Base-by-base conservation (phyloP, 257 asterid species). In the Handroanthus guayacan region DNA sequence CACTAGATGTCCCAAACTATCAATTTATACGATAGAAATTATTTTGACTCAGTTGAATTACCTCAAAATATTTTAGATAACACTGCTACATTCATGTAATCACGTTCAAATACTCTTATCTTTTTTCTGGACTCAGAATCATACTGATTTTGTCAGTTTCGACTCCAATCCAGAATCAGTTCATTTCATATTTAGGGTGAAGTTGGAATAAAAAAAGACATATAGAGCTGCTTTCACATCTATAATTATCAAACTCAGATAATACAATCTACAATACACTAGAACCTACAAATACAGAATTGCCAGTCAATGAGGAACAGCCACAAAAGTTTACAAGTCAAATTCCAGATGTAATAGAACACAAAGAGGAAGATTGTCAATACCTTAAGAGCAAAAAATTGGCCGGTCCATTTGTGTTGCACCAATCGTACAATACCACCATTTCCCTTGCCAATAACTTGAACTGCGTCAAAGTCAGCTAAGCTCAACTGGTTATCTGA, bases 381-480 rank as follows among this genome's bases (percentile, higher is more conserved):
- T 85, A 95, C 99, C 99, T 95, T 95, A 44, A 95, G 89, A 57
- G 98, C 99, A n/a, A 95, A 95, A 83, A 92, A 92, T 71, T 95
- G 99, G 0, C 84, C 94, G 0, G 99, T 92, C 98, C 98, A 92
- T 82, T 95, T 95, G 80, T 95, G 99, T 65, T 92, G 99, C 79
- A 95, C 99, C 89, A 95, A 75, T 31, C 92, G 95, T 67, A 95
- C 99, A 67, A 92, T 87, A 50, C 99, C 99, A 9, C 99, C 98
- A 72, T 86, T 91, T 71, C 99, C 99, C 83, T 95, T 91, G 57
- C 99, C 99, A 62, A 95, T 92, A 78, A 95, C 98, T 91, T 88
- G 86, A 63, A 91, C 89, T 25, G 97, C 96, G 65, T 95, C 99
- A 75, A 95, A 95, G 82, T 95, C 99, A 0, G 97, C 98, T 84